These are phyloP conservation scores for Fragaria ananassa DNA, from an alignment of 306 rosid genomes.

Conservation along the genomic window DNA sequence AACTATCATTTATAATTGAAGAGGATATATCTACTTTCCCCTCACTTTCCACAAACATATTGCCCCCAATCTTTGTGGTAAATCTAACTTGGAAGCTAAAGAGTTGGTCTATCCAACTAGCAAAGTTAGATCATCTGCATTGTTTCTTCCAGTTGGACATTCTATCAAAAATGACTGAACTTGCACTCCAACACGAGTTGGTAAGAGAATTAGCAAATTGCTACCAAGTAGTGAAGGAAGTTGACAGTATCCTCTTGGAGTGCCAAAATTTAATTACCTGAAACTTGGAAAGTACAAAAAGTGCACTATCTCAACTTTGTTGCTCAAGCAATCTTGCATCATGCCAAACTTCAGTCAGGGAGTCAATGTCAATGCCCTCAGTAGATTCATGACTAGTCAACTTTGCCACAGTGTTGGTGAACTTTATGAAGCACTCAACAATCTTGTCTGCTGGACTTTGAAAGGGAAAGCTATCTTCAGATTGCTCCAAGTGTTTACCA, in stretches of 20 bases:
- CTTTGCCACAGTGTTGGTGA: constrained; percentile 29
- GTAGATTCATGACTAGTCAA: constrained; percentile 34
- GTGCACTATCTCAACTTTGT: constrained; percentile 24
- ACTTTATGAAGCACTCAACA: constrained; percentile 34
- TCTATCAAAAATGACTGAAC: background rate
- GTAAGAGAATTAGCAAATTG: background rate
- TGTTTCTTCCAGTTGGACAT: background rate
- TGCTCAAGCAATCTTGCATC: constrained; percentile 40
- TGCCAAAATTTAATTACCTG: background rate
- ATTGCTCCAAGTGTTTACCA: constrained; percentile 41
- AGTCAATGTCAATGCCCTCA: constrained; percentile 21
- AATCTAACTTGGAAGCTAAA: background rate
- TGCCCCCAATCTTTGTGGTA: background rate
- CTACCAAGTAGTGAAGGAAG: background rate
- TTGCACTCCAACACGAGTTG: background rate
- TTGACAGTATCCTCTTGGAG: background rate
- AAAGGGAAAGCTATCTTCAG: constrained; percentile 23
- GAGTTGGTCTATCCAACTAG: background rate
- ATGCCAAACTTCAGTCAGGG: constrained; percentile 49
- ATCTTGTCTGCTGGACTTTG: constrained; percentile 40
- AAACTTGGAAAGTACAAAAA: constrained; percentile 1
- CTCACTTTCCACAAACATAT: background rate
- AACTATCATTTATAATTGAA: constrained; percentile 26
- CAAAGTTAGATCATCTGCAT: background rate
- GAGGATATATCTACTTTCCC: background rate